These are phyloP conservation scores for Grosmannia huntii DNA, from an alignment of 2,329 filamentous ascomycete genomes.

Conservation along the genomic window DNA sequence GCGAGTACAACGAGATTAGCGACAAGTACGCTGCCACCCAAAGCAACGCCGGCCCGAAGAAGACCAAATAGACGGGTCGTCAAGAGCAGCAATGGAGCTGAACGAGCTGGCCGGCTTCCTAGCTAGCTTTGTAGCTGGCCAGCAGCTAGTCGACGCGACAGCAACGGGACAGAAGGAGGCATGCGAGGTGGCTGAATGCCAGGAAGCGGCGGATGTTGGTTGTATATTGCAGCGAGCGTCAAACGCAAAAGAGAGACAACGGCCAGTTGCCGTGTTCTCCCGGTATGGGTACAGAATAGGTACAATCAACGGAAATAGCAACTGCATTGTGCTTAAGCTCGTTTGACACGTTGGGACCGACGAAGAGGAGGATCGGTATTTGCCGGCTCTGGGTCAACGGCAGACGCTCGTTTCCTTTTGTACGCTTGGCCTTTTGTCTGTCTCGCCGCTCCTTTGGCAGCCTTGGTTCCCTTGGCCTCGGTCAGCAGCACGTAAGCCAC, in stretches of 20 bases:
- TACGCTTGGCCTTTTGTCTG: no score
- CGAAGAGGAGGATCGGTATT: not conserved
- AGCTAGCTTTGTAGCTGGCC: no score
- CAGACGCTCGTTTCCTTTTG: not conserved
- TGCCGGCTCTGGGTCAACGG: not conserved
- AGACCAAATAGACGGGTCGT: conserved; percentile 34
- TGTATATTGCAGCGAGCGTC: no score
- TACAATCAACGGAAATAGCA: not conserved
- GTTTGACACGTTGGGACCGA: not conserved
- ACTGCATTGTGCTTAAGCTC: not conserved
- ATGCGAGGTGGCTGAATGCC: no score
- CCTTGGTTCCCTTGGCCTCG: not conserved
- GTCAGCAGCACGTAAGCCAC: conserved; percentile 58
- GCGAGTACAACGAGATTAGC: conserved; percentile 75
- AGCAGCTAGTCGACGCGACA: no score
- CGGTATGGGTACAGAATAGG: not conserved
- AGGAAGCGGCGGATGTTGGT: no score
- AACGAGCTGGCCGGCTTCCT: no score
- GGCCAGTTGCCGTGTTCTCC: no score
- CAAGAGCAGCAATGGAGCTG: not conserved
- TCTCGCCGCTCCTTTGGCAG: not conserved
- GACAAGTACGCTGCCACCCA: conserved; percentile 61
- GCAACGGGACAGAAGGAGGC: no score
- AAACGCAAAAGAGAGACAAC: no score
- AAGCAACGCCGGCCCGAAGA: conserved; percentile 39